These are phyloP conservation scores for Parathielavia appendiculata DNA, from an alignment of 495 filamentous ascomycete genomes.

Conservation along the genomic window DNA sequence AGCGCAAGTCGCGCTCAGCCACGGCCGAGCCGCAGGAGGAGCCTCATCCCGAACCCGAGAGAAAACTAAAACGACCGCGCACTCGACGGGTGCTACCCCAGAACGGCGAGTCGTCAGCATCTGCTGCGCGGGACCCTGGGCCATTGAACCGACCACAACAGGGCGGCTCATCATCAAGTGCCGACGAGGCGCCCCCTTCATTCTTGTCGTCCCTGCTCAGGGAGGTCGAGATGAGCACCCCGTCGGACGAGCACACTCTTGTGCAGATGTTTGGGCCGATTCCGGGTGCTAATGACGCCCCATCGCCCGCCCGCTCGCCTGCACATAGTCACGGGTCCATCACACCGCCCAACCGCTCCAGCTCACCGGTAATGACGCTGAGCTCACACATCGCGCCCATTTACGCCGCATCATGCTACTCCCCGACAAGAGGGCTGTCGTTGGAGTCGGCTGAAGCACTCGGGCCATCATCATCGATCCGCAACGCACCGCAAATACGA, in stretches of 20 bases:
- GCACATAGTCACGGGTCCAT: slow-evolving; percentile 60
- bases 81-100: slow-evolving; percentile 46
- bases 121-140: slow-evolving; percentile 9
- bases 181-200: slow-evolving; percentile 45
- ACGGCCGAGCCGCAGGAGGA: slow-evolving; percentile 64
- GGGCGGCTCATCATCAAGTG: slow-evolving; percentile 17
- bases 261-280: slow-evolving; percentile 43
- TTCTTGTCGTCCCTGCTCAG: slow-evolving; percentile 80
- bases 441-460: slow-evolving; percentile 29
- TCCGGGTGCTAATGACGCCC: slow-evolving; percentile 41
- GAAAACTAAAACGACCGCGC: slow-evolving; percentile 79
- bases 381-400: slow-evolving; percentile 59
- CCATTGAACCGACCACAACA: slow-evolving; percentile 1
- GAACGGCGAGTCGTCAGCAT: slow-evolving; percentile 37
- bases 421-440: slow-evolving; percentile 39
- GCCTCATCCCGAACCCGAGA: slow-evolving; percentile 57
- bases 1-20: slow-evolving; percentile 68
- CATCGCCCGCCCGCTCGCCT: slow-evolving; percentile 71
- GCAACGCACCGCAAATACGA: slow-evolving; percentile 4
- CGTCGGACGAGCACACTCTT: slow-evolving; percentile 49
- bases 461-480: slow-evolving; percentile 28
- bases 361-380: slow-evolving; percentile 60
- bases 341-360: slow-evolving; percentile 63
- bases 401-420: slow-evolving; percentile 56
- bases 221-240: slow-evolving; percentile 72